Conservation (phyloP, 2,329 filamentous ascomycete genomes). For the Monosporascus sp. region DNA sequence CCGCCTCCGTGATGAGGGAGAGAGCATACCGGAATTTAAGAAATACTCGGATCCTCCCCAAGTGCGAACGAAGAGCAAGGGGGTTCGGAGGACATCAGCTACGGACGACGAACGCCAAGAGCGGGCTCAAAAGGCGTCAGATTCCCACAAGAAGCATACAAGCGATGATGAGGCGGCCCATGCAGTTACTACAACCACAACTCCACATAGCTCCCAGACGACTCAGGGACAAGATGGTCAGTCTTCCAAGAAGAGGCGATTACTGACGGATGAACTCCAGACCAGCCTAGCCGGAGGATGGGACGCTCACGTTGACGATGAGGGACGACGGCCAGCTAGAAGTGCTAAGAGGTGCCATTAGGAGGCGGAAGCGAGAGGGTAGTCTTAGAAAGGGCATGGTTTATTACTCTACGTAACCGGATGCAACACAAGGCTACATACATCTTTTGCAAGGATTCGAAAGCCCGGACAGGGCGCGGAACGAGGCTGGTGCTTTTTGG, state of each 20-base stretch:
- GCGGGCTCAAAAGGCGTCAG: not conserved
- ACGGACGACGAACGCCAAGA: not conserved
- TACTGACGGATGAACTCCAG: slow-evolving; percentile 6
- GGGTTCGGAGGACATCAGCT: not conserved
- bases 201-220: not conserved
- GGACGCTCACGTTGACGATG: slow-evolving; percentile 10
- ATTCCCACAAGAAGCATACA: not conserved
- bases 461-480: not conserved
- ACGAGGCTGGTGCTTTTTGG: too few species aligned
- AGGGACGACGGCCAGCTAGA: slow-evolving; percentile 14
- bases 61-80: not conserved
- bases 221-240: not conserved
- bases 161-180: not conserved
- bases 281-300: slow-evolving; percentile 14
- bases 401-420: not conserved
- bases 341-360: not conserved
- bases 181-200: not conserved
- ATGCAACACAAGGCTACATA: not conserved
- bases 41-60: not conserved
- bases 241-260: slow-evolving; percentile 10
- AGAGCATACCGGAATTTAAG: not conserved
- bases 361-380: not conserved
- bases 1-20: not conserved
- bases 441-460: not conserved
- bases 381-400: too few species aligned